Conservation (phyloP, 257 asterid species). For the Nicotiana paniculata region DNA sequence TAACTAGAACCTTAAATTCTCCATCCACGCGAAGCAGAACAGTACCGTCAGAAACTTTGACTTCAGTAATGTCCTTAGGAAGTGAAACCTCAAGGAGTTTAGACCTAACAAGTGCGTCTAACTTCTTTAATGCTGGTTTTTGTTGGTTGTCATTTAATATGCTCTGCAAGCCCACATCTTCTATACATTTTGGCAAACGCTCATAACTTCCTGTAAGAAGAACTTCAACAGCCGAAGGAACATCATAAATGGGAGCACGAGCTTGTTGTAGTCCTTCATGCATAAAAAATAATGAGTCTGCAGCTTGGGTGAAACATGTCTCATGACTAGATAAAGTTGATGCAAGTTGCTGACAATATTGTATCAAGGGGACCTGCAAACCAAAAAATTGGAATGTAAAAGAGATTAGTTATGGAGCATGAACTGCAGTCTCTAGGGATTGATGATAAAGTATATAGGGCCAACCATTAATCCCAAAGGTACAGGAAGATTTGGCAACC, state of each 20-base stretch:
- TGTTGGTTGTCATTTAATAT: constrained; percentile 65
- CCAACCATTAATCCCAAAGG: not conserved
- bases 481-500: not conserved
- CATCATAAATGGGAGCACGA: constrained; percentile 97
- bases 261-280: constrained; percentile 98
- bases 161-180: constrained; percentile 75
- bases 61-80: constrained; percentile 70
- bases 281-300: constrained; percentile 97
- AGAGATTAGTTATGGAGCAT: not conserved
- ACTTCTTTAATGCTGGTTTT: constrained; percentile 73
- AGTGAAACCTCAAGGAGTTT: constrained; percentile 80
- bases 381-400: constrained; percentile 17
- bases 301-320: constrained; percentile 95
- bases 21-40: constrained; percentile 85
- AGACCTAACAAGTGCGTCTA: constrained; percentile 79
- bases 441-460: not conserved
- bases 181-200: constrained; percentile 90
- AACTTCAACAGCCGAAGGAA: constrained; percentile 90
- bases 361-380: constrained; percentile 88
- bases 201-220: constrained; percentile 78
- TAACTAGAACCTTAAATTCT: constrained; percentile 87
- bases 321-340: constrained; percentile 93
- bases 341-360: constrained; percentile 81
- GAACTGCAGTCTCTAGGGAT: constrained; percentile 2
- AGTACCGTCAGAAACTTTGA: constrained; percentile 81